Evolutionary conservation across 1,284 basidiomycete genomes (phyloP).

Genomic region (Malassezia caprae): DNA sequence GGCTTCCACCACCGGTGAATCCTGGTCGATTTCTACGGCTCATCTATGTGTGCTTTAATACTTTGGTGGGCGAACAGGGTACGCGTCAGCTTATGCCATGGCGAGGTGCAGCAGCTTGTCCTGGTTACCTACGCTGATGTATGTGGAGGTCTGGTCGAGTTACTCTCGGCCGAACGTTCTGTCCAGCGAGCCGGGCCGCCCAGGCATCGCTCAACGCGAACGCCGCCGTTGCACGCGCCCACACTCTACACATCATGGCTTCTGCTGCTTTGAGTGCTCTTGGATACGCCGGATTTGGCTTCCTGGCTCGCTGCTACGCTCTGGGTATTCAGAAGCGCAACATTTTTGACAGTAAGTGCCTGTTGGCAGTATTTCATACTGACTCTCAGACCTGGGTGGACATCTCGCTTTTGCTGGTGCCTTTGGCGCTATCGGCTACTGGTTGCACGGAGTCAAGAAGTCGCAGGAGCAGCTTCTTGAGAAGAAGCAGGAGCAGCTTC

Average conservation of each 20-base stretch:
- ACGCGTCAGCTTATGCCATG: neutral
- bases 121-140: neutral
- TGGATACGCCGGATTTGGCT: conserved; percentile 43
- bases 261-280: conserved; percentile 30
- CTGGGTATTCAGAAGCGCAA: conserved; percentile 46
- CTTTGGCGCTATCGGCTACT: conserved; percentile 42
- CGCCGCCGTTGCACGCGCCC: neutral
- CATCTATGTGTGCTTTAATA: too few relatives aligned
- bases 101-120: too few relatives aligned
- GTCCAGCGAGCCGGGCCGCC: neutral
- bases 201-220: neutral
- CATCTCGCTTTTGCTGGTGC: conserved; percentile 37
- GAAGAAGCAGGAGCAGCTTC: conserved; percentile 20
- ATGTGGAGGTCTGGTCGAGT: neutral
- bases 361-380: neutral
- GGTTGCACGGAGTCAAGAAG: conserved; percentile 38
- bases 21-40: too few relatives aligned
- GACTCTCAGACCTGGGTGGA: conserved; percentile 34
- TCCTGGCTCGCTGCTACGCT: conserved; percentile 44
- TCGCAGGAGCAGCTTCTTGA: conserved; percentile 43
- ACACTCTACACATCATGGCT: conserved; percentile 4
- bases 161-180: neutral
- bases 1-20: too few relatives aligned
- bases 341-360: conserved; percentile 43
- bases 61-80: neutral